A percentile compares a stretch with the other conserved stretches of the same genome.
Evolutionary conservation across 441 rosid genomes (phyloP).

Genomic region (Corymbia citriodora): DNA sequence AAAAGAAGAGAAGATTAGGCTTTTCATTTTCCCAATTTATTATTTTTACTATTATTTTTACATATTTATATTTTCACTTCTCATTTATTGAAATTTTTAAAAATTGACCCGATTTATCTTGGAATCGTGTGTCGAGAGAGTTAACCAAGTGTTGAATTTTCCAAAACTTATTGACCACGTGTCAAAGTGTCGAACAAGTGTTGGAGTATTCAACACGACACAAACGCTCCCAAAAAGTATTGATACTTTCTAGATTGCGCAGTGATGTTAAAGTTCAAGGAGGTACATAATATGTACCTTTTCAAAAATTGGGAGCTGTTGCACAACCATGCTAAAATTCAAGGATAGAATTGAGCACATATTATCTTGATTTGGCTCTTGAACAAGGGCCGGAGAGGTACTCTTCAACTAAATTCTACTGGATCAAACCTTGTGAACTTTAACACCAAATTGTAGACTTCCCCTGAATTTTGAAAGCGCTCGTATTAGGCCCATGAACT

Average conservation of each 20-base stretch:
- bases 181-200: too few species aligned
- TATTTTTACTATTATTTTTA: neutral
- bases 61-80: neutral
- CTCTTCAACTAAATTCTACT: neutral
- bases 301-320: neutral
- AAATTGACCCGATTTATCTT: too few species aligned
- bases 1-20: too few species aligned
- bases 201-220: too few species aligned
- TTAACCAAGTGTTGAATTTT: too few species aligned
- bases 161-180: too few species aligned
- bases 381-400: neutral
- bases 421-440: neutral
- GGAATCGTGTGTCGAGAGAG: too few species aligned
- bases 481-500: neutral
- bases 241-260: neutral
- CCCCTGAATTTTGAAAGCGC: neutral
- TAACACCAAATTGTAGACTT: neutral
- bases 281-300: neutral
- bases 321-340: neutral
- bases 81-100: too few species aligned
- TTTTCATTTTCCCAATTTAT: neutral
- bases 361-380: neutral
- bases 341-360: neutral
- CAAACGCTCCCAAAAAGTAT: too few species aligned
- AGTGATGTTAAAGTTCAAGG: neutral